phyloP scores from a whole-genome alignment of 345 rosid species.

The Euphorbia tirucalli region DNA sequence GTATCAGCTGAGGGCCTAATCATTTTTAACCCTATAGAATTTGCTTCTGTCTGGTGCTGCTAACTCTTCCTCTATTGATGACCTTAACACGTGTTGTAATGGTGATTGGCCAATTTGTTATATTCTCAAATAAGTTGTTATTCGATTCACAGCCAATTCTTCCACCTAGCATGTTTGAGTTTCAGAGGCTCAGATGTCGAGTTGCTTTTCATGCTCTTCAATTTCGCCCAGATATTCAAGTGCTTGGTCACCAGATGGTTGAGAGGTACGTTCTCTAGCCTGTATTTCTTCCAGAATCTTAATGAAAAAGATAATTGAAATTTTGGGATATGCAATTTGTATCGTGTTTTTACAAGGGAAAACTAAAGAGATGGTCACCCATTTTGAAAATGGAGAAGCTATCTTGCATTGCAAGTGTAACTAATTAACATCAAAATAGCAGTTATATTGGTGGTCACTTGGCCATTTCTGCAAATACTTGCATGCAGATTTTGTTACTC shows the following conservation, averaged over 20 bases:
- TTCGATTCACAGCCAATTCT: slow-evolving; percentile 64
- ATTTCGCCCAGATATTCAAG: slow-evolving; percentile 78
- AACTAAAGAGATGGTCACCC: background rate
- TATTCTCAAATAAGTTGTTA: slow-evolving; percentile 7
- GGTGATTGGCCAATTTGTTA: background rate
- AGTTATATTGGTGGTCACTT: background rate
- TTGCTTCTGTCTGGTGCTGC: background rate
- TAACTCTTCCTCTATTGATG: background rate
- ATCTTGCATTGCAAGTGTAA: background rate
- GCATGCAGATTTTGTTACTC: slow-evolving; percentile 16
- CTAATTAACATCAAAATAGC: background rate
- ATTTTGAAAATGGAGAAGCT: background rate
- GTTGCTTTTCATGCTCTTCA: slow-evolving; percentile 96
- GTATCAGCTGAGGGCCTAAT: background rate
- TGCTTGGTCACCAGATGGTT: slow-evolving; percentile 73
- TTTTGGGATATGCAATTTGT: background rate
- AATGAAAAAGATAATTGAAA: background rate
- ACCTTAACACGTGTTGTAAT: background rate
- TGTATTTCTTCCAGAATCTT: slow-evolving; percentile 5
- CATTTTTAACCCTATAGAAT: background rate
- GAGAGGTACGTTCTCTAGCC: slow-evolving; percentile 55
- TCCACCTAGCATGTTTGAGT: slow-evolving; percentile 75
- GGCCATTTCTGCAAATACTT: slow-evolving; percentile 8
- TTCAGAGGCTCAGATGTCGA: slow-evolving; percentile 94
- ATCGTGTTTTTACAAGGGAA: background rate